Conservation (phyloP, 2,329 filamentous ascomycete genomes). For the Nemania sp. region DNA sequence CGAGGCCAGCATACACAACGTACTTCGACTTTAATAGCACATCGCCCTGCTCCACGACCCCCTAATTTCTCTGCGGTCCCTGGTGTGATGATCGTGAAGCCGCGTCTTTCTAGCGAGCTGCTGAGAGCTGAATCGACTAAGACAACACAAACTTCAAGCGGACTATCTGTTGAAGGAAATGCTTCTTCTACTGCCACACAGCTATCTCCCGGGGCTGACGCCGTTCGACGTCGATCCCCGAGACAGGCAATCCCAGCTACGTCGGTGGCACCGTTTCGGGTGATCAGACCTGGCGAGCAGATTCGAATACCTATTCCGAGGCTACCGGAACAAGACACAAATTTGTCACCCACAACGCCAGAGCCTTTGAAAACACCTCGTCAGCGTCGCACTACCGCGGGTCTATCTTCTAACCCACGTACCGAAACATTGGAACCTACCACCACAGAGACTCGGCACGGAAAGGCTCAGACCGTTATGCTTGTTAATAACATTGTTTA, state of each 20-base stretch:
- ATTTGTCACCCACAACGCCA: slow-evolving; percentile 33
- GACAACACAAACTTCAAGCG: slow-evolving; percentile 29
- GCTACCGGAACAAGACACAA: slow-evolving; percentile 37
- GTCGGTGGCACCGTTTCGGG: slow-evolving; percentile 31
- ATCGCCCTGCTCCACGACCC: slow-evolving; percentile 44
- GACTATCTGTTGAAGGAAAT: slow-evolving; percentile 39
- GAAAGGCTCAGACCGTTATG: slow-evolving; percentile 54
- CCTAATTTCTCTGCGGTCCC: slow-evolving; percentile 39
- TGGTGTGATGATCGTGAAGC: slow-evolving; percentile 43
- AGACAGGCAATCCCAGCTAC: slow-evolving; percentile 38
- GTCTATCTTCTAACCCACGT: slow-evolving; percentile 53
- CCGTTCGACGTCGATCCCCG: slow-evolving; percentile 56
- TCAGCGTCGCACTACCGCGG: slow-evolving; percentile 50
- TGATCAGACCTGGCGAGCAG: slow-evolving; percentile 36
- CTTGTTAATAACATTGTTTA: slow-evolving; percentile 61
- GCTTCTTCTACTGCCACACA: slow-evolving; percentile 52
- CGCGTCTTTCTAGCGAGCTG: slow-evolving; percentile 43
- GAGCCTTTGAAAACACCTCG: slow-evolving; percentile 45
- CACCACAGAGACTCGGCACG: slow-evolving; percentile 34
- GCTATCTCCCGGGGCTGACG: slow-evolving; percentile 54
- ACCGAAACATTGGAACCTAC: slow-evolving; percentile 41
- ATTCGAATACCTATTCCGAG: slow-evolving; percentile 42
- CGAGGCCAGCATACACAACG: slow-evolving; percentile 40
- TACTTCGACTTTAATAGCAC: slow-evolving; percentile 40
- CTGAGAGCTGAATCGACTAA: slow-evolving; percentile 33